Evolutionary conservation across 257 asterid species (phyloP).

Genomic region (Nicotiana knightiana): DNA sequence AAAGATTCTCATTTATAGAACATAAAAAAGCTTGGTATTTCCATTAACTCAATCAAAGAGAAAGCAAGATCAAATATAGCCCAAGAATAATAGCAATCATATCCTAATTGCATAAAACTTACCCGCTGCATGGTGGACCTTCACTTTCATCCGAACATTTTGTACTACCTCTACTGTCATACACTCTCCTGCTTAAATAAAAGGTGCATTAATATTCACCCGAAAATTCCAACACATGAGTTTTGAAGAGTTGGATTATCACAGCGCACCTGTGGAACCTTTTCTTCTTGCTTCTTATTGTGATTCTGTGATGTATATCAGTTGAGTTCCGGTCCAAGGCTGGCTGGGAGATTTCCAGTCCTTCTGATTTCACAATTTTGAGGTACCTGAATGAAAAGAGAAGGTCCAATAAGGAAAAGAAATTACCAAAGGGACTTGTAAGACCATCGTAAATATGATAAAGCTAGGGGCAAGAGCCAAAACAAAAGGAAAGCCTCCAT

Average conservation of each 20-base stretch:
- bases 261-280: conserved; percentile 65
- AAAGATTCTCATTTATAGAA: background rate
- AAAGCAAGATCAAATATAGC: background rate
- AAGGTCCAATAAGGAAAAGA: background rate
- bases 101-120: background rate
- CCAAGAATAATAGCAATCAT: background rate
- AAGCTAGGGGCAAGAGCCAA: background rate
- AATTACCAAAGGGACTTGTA: background rate
- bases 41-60: background rate
- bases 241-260: background rate
- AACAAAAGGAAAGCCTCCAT: background rate
- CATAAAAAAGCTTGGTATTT: background rate
- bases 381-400: conserved; percentile 47
- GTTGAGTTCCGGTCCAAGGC: conserved; percentile 97
- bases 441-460: background rate
- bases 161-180: conserved; percentile 67
- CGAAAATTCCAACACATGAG: conserved; percentile 2
- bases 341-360: conserved; percentile 96
- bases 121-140: conserved; percentile 99
- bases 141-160: conserved; percentile 73
- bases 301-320: conserved; percentile 92
- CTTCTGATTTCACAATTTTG: conserved; percentile 67
- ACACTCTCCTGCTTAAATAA: conserved; percentile 66
- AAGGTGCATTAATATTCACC: background rate
- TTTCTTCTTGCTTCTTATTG: conserved; percentile 62